Evolutionary conservation across 2,329 filamentous ascomycete species (phyloP).

Genomic region (Pseudocercospora eumusae): DNA sequence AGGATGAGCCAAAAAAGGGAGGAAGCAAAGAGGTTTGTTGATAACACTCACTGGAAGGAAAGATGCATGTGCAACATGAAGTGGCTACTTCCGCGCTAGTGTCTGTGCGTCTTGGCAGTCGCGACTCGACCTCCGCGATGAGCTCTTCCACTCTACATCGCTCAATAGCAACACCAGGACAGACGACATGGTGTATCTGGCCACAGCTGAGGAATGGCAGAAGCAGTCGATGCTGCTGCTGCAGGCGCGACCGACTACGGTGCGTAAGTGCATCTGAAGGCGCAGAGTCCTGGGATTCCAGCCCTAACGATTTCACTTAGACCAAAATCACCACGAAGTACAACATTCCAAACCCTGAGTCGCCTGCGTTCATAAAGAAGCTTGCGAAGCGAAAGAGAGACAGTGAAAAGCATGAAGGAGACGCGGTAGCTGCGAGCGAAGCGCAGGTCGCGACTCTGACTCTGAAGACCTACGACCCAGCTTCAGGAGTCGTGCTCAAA

Average conservation of each 20-base stretch:
- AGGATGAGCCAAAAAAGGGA: not conserved
- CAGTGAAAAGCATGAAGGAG: conserved; percentile 29
- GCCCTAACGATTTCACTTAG: conserved; percentile 49
- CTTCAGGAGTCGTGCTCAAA: conserved; percentile 78
- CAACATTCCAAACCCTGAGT: conserved; percentile 57
- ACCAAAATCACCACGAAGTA: conserved; percentile 93
- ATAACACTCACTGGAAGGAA: not conserved
- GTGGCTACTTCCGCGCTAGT: not conserved
- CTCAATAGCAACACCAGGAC: not conserved
- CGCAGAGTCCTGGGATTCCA: conserved; percentile 6
- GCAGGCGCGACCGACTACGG: conserved; percentile 80
- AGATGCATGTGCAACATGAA: not conserved
- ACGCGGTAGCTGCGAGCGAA: conserved; percentile 41
- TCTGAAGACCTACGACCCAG: conserved; percentile 86
- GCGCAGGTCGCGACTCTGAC: conserved; percentile 69
- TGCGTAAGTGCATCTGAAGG: conserved; percentile 50
- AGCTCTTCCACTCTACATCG: not conserved
- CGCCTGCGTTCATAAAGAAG: conserved; percentile 37
- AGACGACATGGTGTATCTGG: conserved; percentile 72
- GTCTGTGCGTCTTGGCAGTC: conserved; percentile 5
- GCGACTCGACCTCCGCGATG: conserved; percentile 5
- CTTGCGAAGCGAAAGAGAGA: conserved; percentile 33
- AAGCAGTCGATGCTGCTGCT: conserved; percentile 82
- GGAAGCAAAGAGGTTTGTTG: not conserved
- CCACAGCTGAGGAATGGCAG: conserved; percentile 86